These are phyloP conservation scores for Starmerella sirachaensis DNA, from an alignment of 805 yeast genomes.

Conservation along the genomic window DNA sequence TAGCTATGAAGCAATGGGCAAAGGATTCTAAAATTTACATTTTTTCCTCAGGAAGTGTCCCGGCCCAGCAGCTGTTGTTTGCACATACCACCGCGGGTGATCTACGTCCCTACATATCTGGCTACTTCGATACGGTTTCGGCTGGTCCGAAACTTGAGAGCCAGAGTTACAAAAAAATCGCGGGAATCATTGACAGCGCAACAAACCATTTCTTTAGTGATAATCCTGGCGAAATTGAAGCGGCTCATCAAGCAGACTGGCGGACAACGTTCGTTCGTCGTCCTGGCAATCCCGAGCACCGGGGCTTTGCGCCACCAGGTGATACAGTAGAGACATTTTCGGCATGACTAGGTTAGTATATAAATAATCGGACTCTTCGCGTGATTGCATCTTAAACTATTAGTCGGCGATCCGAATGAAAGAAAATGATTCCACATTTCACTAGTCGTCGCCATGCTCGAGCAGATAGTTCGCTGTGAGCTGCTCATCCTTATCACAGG, in stretches of 20 bases:
- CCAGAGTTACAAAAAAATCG: slow-evolving; percentile 48
- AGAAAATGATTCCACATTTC: neutral
- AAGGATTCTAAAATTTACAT: slow-evolving; percentile 40
- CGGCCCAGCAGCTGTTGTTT: slow-evolving; percentile 74
- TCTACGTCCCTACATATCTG: slow-evolving; percentile 40
- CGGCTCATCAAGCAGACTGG: slow-evolving; percentile 60
- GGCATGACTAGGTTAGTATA: neutral
- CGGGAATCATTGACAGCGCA: slow-evolving; percentile 30
- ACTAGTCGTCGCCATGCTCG: slow-evolving; percentile 30
- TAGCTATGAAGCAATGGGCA: slow-evolving; percentile 38
- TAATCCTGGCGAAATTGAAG: slow-evolving; percentile 61
- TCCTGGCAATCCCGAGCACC: slow-evolving; percentile 50
- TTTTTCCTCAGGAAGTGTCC: slow-evolving; percentile 80
- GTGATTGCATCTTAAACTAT: neutral
- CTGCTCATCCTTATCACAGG: slow-evolving; percentile 96
- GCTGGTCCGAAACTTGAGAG: slow-evolving; percentile 58
- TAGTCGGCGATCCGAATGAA: neutral
- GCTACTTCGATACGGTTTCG: slow-evolving; percentile 76
- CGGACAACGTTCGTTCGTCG: slow-evolving; percentile 47
- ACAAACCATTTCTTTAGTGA: slow-evolving; percentile 64
- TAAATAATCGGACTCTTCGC: neutral
- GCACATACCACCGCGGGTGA: slow-evolving; percentile 38
- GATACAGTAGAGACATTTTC: neutral
- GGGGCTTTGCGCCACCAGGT: slow-evolving; percentile 12
- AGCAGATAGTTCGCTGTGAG: slow-evolving; percentile 87